A percentile compares a stretch with the other conserved stretches of the same genome.
Evolutionary conservation across 1,284 basidiomycete species (phyloP).

Genomic region (Trichosporon inkin): DNA sequence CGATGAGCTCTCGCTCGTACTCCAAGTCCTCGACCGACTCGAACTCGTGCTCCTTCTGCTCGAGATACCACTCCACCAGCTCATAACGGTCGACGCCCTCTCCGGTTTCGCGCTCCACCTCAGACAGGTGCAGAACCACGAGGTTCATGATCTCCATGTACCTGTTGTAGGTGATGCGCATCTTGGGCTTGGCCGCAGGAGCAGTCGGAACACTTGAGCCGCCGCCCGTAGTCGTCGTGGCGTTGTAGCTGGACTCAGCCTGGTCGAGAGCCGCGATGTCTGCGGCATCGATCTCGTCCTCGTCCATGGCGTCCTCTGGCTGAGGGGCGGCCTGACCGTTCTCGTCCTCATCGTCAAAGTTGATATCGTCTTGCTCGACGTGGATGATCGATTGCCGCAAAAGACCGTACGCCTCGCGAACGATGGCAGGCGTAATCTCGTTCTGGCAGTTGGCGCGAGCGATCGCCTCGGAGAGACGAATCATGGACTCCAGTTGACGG

Average conservation of each 20-base stretch:
- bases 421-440: constrained; percentile 89
- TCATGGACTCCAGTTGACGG: constrained; percentile 96
- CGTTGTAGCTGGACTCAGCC: constrained; percentile 45
- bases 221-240: constrained; percentile 40
- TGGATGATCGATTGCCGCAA: constrained; percentile 97
- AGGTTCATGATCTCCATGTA: constrained; percentile 83
- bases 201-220: constrained; percentile 9
- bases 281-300: constrained; percentile 59
- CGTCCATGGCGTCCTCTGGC: constrained; percentile 59
- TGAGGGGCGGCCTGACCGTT: constrained; percentile 56
- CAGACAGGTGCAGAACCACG: constrained; percentile 70
- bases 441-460: constrained; percentile 92
- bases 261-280: constrained; percentile 54
- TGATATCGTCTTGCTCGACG: constrained; percentile 97
- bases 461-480: constrained; percentile 93
- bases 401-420: constrained; percentile 90
- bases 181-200: constrained; percentile 59
- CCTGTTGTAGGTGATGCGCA: constrained; percentile 89
- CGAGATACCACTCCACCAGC: constrained; percentile 94
- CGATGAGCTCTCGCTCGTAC: constrained; percentile 82
- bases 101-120: constrained; percentile 70
- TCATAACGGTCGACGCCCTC: constrained; percentile 80
- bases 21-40: constrained; percentile 85
- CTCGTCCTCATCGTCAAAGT: constrained; percentile 83
- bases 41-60: constrained; percentile 77